phyloP scores from a whole-genome alignment of 768 basidiomycete genomes.

The Kockovaella imperatae region DNA sequence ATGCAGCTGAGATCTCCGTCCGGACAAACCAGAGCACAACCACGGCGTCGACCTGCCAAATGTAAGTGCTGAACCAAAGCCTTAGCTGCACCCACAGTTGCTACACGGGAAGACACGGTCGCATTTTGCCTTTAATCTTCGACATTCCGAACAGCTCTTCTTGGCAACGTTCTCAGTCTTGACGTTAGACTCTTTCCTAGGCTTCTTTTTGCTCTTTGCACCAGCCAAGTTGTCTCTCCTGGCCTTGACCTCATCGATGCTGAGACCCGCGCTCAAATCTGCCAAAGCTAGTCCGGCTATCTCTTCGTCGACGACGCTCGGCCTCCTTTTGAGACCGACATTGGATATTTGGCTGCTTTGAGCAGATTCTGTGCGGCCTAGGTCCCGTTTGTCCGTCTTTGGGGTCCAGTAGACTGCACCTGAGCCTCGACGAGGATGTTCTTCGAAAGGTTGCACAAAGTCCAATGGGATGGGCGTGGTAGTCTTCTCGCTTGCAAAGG shows the following conservation, averaged over 20 bases:
- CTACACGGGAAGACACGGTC: constrained; percentile 38
- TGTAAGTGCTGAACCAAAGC: neutral
- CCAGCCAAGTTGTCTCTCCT: neutral
- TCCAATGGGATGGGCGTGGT: no score
- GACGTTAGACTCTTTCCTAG: constrained; percentile 9
- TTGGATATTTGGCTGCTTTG: no score
- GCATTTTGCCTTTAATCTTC: constrained; percentile 37
- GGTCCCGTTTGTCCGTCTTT: no score
- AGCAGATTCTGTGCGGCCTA: no score
- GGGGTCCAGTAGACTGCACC: no score
- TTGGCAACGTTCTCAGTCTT: constrained; percentile 12
- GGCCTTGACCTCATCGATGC: constrained; percentile 4
- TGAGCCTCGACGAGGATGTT: no score
- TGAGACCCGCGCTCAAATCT: constrained; percentile 12
- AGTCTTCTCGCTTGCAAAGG: no score
- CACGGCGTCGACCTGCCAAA: constrained; percentile 26
- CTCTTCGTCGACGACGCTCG: constrained; percentile 10
- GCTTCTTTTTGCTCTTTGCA: neutral
- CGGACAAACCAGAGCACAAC: constrained; percentile 35
- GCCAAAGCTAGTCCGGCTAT: constrained; percentile 18
- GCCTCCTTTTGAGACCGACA: constrained; percentile 1
- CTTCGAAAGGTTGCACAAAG: no score
- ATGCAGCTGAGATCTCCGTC: constrained; percentile 39
- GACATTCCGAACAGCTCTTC: constrained; percentile 40
- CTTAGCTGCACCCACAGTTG: constrained; percentile 23